Base-by-base conservation (phyloP, 106 monocot species). In the Dendrobium huoshanense region DNA sequence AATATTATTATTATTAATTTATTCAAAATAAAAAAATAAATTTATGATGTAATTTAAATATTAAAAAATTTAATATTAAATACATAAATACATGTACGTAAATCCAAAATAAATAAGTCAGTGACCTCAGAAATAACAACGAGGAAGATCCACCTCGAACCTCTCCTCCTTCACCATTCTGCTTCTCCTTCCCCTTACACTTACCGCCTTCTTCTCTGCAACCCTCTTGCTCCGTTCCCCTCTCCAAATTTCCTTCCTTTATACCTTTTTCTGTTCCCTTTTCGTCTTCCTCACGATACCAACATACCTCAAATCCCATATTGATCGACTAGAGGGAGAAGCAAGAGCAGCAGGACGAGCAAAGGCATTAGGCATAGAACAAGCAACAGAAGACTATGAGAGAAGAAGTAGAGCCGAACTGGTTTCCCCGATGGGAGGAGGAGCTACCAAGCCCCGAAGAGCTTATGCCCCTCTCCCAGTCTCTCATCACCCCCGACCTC, bases 381-480 rank as follows among this genome's bases (percentile, higher is more conserved):
- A 56, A 19, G 55, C 1, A 45, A 9, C 29, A 8, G 41, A 33
- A n/a, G 58, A 78, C 4, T 48, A 84, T 80, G 84, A 77, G 17
- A 45, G 51, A 51, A 67, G 80, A 80, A 55, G 80, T 80, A 22
- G 86, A 84, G 37, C 77, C 75, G 4, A 86, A 79, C 84, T 89
- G 86, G 89, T 89, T 86, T 78, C 45, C 81, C 2, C 40, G 86
- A 56, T 84, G 86, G 86, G 89, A 84, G 41, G 84, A 89, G 13
- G 78, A 89, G 74, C 84, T 89, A 6, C 89, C 86, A 3, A 74
- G 81, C 48, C 89, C 89, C 4, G 84, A 86, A 15, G 89, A 89
- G 77, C 84, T 89, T 65, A 86, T 82, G 73, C 86, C 89, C 19
- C 84, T 89, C 8, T 84, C 86, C 55, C 89, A 89, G 51, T 77